Base-by-base conservation (phyloP, 768 basidiomycete genomes). In the Hygrophorus pudorinus region DNA sequence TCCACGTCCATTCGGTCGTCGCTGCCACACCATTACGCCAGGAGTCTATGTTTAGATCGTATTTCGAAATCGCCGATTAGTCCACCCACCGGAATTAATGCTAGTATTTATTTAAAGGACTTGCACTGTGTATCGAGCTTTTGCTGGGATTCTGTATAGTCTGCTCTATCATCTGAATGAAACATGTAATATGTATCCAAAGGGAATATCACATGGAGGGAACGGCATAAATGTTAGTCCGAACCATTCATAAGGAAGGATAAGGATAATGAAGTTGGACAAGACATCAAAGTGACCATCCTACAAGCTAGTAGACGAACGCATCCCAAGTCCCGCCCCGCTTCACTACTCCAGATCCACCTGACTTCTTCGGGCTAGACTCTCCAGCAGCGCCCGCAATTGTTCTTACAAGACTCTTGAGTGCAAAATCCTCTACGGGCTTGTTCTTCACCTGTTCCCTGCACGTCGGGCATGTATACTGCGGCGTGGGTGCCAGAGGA, bases 1-100 rank as follows among this genome's bases (percentile, higher is more conserved):
- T 97, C 39, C 92, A 97, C 59, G 92, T 97, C 16, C 85, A 94
- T 55, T 60, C 68, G n/a, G 88, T 92, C 53, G 72, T 99, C 51
- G 71, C 74, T 7, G 68, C 73, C 24, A 84, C 82, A 10, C 65
- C 73, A n/a, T 68, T 97, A 33, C 71, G 79, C 41, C 68, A 72
- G 49, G 96, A 98, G 59, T 78, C 86, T 12, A 89, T 92, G 83
- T 98, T 98, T 67, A 78, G 80, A 58, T 64, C 75, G 32, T 97
- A 97, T 63, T 97, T 92, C 55, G 82, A 89, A 49, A 67, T 86
- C 40, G 66, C 68, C 41, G 81, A 78, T 44, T 68, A 39, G n/a
- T 39, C 27, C 33, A 35, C 33, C 33, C n/a, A 9, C 13, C 17
- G 13, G 17, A n/a, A 35, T 35, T 9, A 35, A 4, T 17, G 13